Evolutionary conservation across 2,329 filamentous ascomycete genomes (phyloP).

Genomic region (Bipolaris victoriae): DNA sequence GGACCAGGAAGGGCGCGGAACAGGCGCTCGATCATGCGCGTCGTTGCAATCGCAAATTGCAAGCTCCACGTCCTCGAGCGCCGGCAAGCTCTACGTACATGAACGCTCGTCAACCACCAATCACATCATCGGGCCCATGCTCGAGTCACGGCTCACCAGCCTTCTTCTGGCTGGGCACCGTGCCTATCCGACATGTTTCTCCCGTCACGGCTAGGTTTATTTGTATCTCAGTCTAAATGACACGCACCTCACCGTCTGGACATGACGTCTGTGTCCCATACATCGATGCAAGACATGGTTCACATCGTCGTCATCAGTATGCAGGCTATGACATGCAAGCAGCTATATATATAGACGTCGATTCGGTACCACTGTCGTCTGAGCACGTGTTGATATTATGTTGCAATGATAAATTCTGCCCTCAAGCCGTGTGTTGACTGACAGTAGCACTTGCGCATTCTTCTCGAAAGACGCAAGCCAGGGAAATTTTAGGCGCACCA

Average conservation of each 20-base stretch:
- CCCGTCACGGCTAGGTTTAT: not conserved
- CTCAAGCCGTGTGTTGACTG: not conserved
- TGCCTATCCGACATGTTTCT: not conserved
- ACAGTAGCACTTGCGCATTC: not conserved
- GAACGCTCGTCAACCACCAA: slow-evolving; percentile 11
- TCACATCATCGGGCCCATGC: slow-evolving; percentile 11
- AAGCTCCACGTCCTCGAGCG: slow-evolving; percentile 16
- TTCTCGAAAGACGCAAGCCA: not conserved
- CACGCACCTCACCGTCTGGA: not conserved
- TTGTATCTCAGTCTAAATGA: not conserved
- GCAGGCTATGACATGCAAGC: not conserved
- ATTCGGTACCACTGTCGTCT: not conserved
- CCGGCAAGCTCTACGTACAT: slow-evolving; percentile 10
- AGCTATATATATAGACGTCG: not conserved
- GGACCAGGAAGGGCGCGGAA: not conserved
- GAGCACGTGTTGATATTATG: not conserved
- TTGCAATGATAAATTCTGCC: not conserved
- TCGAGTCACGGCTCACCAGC: slow-evolving; percentile 8
- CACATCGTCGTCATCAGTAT: not conserved
- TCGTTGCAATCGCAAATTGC: slow-evolving; percentile 14
- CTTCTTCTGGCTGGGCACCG: slow-evolving; percentile 11
- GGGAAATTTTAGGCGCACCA: not conserved
- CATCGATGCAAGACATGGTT: not conserved
- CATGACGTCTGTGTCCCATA: not conserved
- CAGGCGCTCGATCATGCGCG: slow-evolving; percentile 10